Evolutionary conservation across 371 early-diverging fungal species (phyloP).

Genomic region (Lichtheimia ramosa): DNA sequence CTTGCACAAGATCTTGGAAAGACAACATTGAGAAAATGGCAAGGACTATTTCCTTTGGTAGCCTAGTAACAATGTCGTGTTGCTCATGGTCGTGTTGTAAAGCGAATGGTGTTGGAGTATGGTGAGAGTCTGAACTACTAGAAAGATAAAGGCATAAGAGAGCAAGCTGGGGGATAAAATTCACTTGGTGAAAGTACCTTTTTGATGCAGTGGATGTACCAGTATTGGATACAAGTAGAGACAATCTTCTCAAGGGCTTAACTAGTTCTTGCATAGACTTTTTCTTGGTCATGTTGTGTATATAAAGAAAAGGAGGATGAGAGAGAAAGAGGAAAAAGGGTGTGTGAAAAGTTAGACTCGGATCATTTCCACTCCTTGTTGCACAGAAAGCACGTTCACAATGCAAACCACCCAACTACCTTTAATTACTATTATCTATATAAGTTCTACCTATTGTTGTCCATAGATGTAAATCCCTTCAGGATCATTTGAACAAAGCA

Average conservation of each 20-base stretch:
- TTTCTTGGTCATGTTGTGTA: constrained; percentile 27
- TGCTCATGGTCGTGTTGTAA: constrained; percentile 18
- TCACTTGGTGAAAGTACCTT: too few relatives aligned
- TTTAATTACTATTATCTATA: too few relatives aligned
- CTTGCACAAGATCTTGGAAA: constrained; percentile 36
- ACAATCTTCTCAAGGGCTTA: constrained; percentile 33
- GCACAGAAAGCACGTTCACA: not conserved
- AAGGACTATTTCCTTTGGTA: constrained; percentile 38
- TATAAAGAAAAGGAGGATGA: constrained; percentile 7
- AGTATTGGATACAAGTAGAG: constrained; percentile 11
- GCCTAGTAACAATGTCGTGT: constrained; percentile 23
- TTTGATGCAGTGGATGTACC: not conserved
- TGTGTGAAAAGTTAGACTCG: not conserved
- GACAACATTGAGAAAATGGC: constrained; percentile 30
- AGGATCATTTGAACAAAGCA: constrained; percentile 42
- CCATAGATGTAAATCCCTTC: constrained; percentile 52
- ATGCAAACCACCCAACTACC: too few relatives aligned
- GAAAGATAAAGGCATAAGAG: not conserved
- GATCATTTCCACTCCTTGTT: not conserved
- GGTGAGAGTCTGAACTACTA: not conserved
- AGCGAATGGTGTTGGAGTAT: not conserved
- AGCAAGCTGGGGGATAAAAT: not conserved
- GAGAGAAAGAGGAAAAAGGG: constrained; percentile 9
- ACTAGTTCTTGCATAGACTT: constrained; percentile 39
- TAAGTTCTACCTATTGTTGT: too few relatives aligned